Base-by-base conservation (phyloP, 805 yeast genomes). In the Candida qinlingensis region DNA sequence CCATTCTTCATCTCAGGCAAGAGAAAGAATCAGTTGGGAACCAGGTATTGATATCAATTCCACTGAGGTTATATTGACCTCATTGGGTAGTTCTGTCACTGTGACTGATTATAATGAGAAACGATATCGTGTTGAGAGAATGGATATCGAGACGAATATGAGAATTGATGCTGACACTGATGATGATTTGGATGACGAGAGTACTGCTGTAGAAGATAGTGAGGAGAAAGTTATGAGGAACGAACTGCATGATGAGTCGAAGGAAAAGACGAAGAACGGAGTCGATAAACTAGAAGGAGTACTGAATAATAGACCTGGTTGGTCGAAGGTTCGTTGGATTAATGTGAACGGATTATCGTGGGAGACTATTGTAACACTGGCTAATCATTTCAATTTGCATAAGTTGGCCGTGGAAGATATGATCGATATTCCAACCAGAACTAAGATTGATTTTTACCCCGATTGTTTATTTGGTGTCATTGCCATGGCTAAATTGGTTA, bases 381-480 rank as follows among this genome's bases (percentile, higher is more conserved):
- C 76, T 2, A 62, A 69, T 39, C 61, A 64, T 43, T 80, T 71
- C 57, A 60, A 68, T 19, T 61, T 80, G 25, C 85, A 80, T 58
- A 71, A 80, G 27, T 64, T 80, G 41, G 78, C 84, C 0, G 66
- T 80, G 41, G 85, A 80, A 58, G 85, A 80, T 57, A 73, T 80
- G 80, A 74, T 80, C 41, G 85, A 80, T 60, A 71, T 79, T 29
- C 84, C 85, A 5, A 83, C 78, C 49, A 64, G 85, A 29, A 78
- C 85, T 0, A 80, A 80, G 54, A 69, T 72, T 39, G 85, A 80
- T 53, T 63, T 72, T n/a, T 80, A 76, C 51, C 70, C 74, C 3
- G 65, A 63, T 33, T 81, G 76, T 53, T 51, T 76, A n/a, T 80
- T 79, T 61, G 74, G 78, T 45, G 77, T 80, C 28, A 55, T 80